Base-by-base conservation (phyloP, 441 rosid genomes). In the Pelargonium cotyledonis region DNA sequence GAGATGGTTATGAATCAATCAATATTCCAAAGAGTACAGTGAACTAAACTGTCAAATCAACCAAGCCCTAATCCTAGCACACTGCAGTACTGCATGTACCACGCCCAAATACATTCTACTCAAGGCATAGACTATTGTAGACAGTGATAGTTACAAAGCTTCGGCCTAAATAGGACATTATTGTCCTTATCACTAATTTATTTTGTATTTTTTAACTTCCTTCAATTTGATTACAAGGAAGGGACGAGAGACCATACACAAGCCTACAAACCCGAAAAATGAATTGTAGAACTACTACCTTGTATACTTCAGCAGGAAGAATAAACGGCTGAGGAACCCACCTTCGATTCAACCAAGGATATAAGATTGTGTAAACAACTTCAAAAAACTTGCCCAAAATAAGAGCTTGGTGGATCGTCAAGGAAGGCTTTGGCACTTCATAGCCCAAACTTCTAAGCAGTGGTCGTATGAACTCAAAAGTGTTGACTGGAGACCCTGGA, bases 221-320 rank as follows among this genome's bases (percentile, higher is more conserved):
- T 40, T 40, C 43, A 40, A 40, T 40, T 40, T 40, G 43, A 40
- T 40, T 7, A 40, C 43, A 40, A 40, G 43, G 43, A 40, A 40
- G 43, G 9, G 43, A 40, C 6, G 43, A 40, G 43, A 40, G 43
- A 40, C 43, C 43, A 40, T 40, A 40, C 43, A 40, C 21, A 18
- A 57, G 23, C 62, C 62, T 18, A 18, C 9, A 18, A 7, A 9
- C 62, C 62, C 9, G 4, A 21, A 18, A 18, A 18, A 57, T 7
- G 21, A 57, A 57, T 57, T 57, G 21, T 26, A 26, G 72, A 53
- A 72, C 79, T 58, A 72, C 79, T 58, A 88, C 99, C 96, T 91
- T 91, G 73, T 88, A 85, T 40, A 95, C 97, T 85, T 91, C 97
- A 46, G 96, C 89, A 5, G 99, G 99, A 81, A 95, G 94, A 67